Evolutionary conservation across 2,329 filamentous ascomycete genomes (phyloP), one percentile per base, ranked within the genome.

Genomic region (Aureobasidium sp.): DNA sequence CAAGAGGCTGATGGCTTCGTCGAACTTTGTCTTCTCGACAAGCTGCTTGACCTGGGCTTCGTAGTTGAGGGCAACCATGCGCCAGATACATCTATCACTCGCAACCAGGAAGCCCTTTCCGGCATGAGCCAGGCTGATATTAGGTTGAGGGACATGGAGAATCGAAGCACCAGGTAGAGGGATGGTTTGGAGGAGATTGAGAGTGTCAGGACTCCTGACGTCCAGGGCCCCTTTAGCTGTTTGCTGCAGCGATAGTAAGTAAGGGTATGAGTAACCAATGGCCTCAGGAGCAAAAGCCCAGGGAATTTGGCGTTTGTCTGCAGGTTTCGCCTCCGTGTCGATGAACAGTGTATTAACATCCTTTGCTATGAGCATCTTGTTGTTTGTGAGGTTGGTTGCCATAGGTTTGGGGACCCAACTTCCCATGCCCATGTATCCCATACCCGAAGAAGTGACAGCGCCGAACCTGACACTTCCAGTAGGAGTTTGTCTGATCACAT

Each of bases 271-370:
- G 73, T 97, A 99, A 27, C 93, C 94, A 63, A 99, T 87, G 61
- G 88, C 88, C 69, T 97, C 92, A 1, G 94, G 95, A 1, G 93
- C 90, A 37, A 84, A 80, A 44, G 86, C 84, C 94, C 94, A 99
- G 1, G 91, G 91, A 16, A 99, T 86, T 72, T 97, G 92, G 61
- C 88, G 82, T 74, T 90, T 90, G 48, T 92, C 88, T 36, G 95
- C 72, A 0, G 91, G 83, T 67, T 91, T 92, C 4, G 92, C 94
- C 32, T 91, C 82, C 10, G 88, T 84, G 63, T 94, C 88, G 66
- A 96, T 89, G 72, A 99, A 99, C 58, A 97, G 78, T 1, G 92
- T 96, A 72, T 97, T 96, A 69, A 97, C 91, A 68, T 99, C 94
- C 73, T 96, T 96, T n/a, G 93, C 91, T n/a, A 99, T 81, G 62